Evolutionary conservation across 768 basidiomycete genomes (phyloP), one percentile per base, ranked within the genome.

Genomic region (Ramaria sp.): DNA sequence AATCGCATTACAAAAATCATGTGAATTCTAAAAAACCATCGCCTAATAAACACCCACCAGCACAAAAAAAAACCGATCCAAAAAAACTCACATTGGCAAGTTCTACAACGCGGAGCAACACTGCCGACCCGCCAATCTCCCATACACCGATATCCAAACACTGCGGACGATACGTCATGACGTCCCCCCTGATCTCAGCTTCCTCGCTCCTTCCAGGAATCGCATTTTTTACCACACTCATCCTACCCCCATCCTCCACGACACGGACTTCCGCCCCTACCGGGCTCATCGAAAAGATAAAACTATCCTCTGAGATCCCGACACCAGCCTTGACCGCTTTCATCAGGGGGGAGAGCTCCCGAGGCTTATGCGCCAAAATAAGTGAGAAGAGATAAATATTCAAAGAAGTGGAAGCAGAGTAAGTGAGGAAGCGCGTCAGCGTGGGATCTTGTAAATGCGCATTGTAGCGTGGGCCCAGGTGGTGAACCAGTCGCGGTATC

Each of bases 341-440:
- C 53, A 79, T 64, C 13, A 83, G 67, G 1, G 72, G 66, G 1
- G 60, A 60, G 25, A 64, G 54, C 13, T 71, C 64, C 8, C 32
- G 32, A 5, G 34, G 13, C 16, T 15, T 24, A 5, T 32, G 48
- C n/a, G 30, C 34, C 5, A 32, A 34, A 34, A 72, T 68, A 39
- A 74, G 62, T 34, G 70, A 75, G 30, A 74, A 71, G 16, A 93
- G 69, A 59, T 81, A 81, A 73, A 92, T 87, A 63, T 87, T 90
- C 51, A 92, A 72, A 0, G 88, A 88, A 0, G 89, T 88, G 4
- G 84, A 79, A 0, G 86, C 85, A 59, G 89, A 85, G 64, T 92
- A 93, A 0, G 89, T 93, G 47, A 92, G 69, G 64, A 90, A 90
- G 43, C 78, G 82, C 59, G 81, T 71, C 34, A 91, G 73, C 2